Conservation (phyloP, 768 basidiomycete genomes). For the Boletus vermiculosoides region DNA sequence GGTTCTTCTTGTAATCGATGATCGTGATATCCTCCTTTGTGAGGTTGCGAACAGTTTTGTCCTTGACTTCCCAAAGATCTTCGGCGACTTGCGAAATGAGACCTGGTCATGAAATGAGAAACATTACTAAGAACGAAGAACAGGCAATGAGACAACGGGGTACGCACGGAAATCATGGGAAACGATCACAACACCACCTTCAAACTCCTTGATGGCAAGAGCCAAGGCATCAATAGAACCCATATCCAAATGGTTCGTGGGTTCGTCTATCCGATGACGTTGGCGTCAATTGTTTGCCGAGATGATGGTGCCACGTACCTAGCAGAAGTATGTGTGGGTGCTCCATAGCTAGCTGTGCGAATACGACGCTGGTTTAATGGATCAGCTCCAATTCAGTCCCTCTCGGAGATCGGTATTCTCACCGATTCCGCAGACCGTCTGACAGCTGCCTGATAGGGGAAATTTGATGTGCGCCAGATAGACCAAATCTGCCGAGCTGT, state of each 20-base stretch:
- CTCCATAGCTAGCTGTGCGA: conserved; percentile 96
- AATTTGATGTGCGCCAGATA: conserved; percentile 92
- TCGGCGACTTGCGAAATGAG: conserved; percentile 97
- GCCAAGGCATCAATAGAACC: conserved; percentile 96
- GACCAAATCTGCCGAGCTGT: conserved; percentile 93
- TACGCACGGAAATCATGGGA: conserved; percentile 97
- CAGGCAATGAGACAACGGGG: conserved; percentile 3
- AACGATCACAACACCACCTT: conserved; percentile 98
- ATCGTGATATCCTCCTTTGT: conserved; percentile 90
- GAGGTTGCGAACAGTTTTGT: conserved; percentile 89
- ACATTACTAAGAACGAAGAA: conserved; percentile 9
- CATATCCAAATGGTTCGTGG: conserved; percentile 98
- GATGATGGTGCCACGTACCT: conserved; percentile 42
- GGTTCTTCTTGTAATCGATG: conserved; percentile 87
- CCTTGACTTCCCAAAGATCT: conserved; percentile 98
- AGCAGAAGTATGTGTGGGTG: conserved; percentile 92
- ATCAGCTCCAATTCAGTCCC: conserved; percentile 12
- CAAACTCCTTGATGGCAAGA: conserved; percentile 91
- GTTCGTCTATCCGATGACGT: conserved; percentile 60
- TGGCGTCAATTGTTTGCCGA: conserved; percentile 7
- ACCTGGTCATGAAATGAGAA: conserved; percentile 43
- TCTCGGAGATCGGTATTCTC: conserved; percentile 23
- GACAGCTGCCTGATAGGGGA: conserved; percentile 91
- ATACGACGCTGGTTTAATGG: conserved; percentile 68
- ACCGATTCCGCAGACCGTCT: conserved; percentile 95